Conservation (phyloP, 83 land plant species). For the Larix sibirica region DNA sequence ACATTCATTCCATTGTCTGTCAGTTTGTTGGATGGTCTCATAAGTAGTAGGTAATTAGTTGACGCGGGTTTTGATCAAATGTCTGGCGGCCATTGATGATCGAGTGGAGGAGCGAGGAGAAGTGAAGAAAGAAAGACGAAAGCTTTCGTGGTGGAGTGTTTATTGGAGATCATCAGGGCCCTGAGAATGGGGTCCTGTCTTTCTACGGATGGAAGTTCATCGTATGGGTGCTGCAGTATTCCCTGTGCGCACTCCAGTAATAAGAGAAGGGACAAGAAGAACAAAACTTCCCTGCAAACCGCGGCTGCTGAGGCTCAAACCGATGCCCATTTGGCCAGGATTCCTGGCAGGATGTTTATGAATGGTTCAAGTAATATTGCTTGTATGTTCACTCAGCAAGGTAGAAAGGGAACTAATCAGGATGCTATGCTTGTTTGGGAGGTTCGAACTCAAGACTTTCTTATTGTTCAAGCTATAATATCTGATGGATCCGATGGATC, state of each 20-base stretch:
- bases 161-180: slow-evolving; percentile 58
- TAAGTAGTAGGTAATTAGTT: no score
- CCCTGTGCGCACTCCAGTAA: slow-evolving; percentile 23
- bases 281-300: neutral
- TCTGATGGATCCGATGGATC: no score
- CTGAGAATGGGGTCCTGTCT: slow-evolving; percentile 85
- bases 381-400: slow-evolving; percentile 70
- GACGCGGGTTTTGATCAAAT: no score
- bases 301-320: slow-evolving; percentile 4
- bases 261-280: slow-evolving; percentile 22
- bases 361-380: slow-evolving; percentile 49
- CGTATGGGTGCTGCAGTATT: slow-evolving; percentile 12
- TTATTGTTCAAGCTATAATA: no score
- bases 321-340: slow-evolving; percentile 25
- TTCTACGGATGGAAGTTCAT: slow-evolving; percentile 27
- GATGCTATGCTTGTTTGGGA: slow-evolving; percentile 87
- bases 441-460: slow-evolving; percentile 21
- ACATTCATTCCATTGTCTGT: no score
- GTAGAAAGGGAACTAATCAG: slow-evolving; percentile 73
- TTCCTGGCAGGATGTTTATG: slow-evolving; percentile 49
- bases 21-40: no score
- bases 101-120: no score
- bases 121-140: no score
- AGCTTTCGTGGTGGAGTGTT: slow-evolving; percentile 46
- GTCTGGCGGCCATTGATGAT: no score